Evolutionary conservation across 163 green algal species (phyloP).

Genomic region (Scenedesmus sp.): DNA sequence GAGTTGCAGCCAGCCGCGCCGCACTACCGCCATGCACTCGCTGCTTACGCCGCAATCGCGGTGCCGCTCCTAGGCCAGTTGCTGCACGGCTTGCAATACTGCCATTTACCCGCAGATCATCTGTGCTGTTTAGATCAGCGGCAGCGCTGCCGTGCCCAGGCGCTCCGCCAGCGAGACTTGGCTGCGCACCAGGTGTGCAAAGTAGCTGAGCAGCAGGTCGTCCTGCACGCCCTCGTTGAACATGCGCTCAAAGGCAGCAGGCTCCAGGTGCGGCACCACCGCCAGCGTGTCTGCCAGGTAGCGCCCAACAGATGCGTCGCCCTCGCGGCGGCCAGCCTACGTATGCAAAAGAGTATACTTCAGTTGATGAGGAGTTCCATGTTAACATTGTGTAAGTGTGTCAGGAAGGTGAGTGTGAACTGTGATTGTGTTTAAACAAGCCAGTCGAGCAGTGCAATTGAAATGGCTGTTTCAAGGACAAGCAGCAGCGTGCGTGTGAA

Average conservation of each 20-base stretch:
- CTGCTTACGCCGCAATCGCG: no score
- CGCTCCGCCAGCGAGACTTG: constrained; percentile 95
- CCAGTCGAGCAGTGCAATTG: no score
- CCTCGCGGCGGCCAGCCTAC: constrained; percentile 59
- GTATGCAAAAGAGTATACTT: background rate
- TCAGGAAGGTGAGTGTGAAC: no score
- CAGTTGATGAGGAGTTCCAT: no score
- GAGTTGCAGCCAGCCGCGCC: no score
- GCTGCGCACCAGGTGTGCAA: constrained; percentile 90
- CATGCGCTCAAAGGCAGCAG: constrained; percentile 87
- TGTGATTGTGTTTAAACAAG: no score
- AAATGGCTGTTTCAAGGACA: no score
- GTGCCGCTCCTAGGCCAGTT: no score
- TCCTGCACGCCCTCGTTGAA: constrained; percentile 93
- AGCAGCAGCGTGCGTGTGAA: no score
- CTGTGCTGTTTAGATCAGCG: constrained; percentile 73
- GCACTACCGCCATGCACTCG: no score
- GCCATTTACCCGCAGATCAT: no score
- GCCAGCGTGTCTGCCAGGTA: constrained; percentile 93
- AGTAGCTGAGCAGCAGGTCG: constrained; percentile 88
- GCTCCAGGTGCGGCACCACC: constrained; percentile 82
- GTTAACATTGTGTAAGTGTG: no score
- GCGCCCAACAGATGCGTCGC: constrained; percentile 84
- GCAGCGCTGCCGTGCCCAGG: constrained; percentile 88
- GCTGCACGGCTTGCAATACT: background rate